Evolutionary conservation across 768 basidiomycete genomes (phyloP).

Genomic region (Tricholoma sp.): DNA sequence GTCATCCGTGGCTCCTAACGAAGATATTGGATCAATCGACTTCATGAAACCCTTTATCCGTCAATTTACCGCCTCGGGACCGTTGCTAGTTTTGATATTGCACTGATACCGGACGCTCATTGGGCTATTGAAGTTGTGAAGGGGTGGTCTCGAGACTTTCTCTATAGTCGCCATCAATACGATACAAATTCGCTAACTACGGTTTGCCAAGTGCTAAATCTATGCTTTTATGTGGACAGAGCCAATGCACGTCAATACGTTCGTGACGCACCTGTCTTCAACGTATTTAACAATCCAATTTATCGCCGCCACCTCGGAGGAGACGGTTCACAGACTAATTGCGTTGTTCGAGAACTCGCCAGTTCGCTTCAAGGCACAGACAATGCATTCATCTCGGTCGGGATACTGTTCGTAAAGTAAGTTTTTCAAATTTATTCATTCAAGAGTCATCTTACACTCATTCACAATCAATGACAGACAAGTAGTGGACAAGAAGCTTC

Average conservation of each 20-base stretch:
- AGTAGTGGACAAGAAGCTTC: constrained; percentile 30
- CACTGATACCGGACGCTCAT: constrained; percentile 33
- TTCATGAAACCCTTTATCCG: constrained; percentile 50
- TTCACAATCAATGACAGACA: constrained; percentile 30
- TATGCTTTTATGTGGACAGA: constrained; percentile 8
- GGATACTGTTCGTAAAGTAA: constrained; percentile 37
- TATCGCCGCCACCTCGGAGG: background rate
- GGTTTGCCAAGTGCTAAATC: constrained; percentile 18
- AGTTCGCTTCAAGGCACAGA: constrained; percentile 22
- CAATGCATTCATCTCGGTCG: constrained; percentile 23
- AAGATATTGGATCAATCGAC: constrained; percentile 40
- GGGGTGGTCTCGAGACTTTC: constrained; percentile 40
- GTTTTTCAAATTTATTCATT: constrained; percentile 9
- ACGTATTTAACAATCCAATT: background rate
- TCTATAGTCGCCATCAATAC: constrained; percentile 21
- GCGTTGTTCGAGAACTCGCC: constrained; percentile 18
- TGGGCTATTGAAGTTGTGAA: constrained; percentile 32
- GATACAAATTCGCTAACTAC: constrained; percentile 16
- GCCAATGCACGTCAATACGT: background rate
- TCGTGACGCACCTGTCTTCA: background rate
- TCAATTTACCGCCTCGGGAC: constrained; percentile 43
- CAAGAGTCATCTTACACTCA: background rate
- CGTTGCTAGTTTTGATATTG: constrained; percentile 25
- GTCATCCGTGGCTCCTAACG: background rate
- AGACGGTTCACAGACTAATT: constrained; percentile 1